A percentile compares a stretch with the other conserved stretches of the same genome.
Conservation (phyloP, 345 rosid species). For the Ceriops zippeliana region DNA sequence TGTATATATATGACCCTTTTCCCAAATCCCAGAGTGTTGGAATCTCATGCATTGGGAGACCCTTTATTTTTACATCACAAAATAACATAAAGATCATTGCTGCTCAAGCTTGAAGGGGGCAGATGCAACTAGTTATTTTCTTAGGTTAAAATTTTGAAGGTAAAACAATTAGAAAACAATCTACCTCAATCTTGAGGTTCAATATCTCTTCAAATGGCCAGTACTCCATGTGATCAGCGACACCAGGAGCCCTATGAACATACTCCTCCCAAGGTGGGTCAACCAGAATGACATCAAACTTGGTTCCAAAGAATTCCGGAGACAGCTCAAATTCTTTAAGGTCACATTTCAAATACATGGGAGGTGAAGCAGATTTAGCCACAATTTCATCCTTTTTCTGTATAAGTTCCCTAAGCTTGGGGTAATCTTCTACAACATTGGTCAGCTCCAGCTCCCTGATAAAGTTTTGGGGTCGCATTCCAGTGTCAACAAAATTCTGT, state of each 20-base stretch:
- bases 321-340: conserved; percentile 83
- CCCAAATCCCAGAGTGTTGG: too few relatives aligned
- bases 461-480: conserved; percentile 96
- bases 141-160: conserved; percentile 5
- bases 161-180: conserved; percentile 6
- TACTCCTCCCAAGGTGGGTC: conserved; percentile 99
- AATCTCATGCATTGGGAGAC: too few relatives aligned
- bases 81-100: not conserved
- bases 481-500: conserved; percentile 98
- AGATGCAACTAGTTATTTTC: conserved; percentile 6
- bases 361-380: conserved; percentile 79
- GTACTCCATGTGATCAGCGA: conserved; percentile 92
- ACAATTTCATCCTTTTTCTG: conserved; percentile 99
- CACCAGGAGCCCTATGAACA: conserved; percentile 99
- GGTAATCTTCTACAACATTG: conserved; percentile 94
- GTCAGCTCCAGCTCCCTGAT: conserved; percentile 97
- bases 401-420: conserved; percentile 97
- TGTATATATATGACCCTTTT: too few relatives aligned
- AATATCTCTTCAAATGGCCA: conserved; percentile 96
- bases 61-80: too few relatives aligned
- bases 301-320: conserved; percentile 87
- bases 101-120: conserved; percentile 3
- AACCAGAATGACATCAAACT: conserved; percentile 96
- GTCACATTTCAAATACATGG: conserved; percentile 83
- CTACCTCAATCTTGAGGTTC: conserved; percentile 93